A percentile compares a stretch with the other conserved stretches of the same genome.
phyloP scores from a whole-genome alignment of 78 protist genomes.

The Guillardia theta region DNA sequence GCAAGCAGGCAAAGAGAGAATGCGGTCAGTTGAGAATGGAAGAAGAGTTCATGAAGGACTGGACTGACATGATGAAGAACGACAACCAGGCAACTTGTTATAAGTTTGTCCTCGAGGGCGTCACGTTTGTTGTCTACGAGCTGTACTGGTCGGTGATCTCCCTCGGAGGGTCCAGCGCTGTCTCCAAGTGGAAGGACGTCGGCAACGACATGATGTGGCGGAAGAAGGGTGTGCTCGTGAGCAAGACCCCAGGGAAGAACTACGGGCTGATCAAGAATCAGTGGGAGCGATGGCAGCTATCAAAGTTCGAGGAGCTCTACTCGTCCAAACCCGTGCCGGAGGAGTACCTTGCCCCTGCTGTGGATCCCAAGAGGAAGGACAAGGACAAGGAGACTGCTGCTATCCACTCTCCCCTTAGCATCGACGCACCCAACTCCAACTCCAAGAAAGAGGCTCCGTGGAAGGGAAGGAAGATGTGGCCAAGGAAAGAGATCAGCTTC shows the following conservation, averaged over 20 bases:
- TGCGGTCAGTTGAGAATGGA: background rate
- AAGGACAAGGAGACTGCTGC: background rate
- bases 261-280: conserved; percentile 19
- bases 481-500: too few species aligned
- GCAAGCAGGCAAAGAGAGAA: background rate
- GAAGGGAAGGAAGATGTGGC: too few species aligned
- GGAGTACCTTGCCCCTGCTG: background rate
- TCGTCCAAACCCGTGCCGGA: background rate
- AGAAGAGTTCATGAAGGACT: background rate
- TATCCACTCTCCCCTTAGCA: background rate
- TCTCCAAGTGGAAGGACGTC: conserved; percentile 5
- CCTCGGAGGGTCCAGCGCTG: background rate
- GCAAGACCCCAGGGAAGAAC: background rate
- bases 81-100: background rate
- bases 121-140: background rate
- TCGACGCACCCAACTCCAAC: background rate
- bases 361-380: background rate
- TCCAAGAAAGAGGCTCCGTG: too few species aligned
- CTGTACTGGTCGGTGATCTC: background rate
- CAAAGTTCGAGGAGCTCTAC: background rate
- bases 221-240: background rate
- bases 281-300: conserved; percentile 29
- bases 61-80: background rate
- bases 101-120: background rate
- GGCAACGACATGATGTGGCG: conserved; percentile 13